Percentiles rank a stretch among this genome's conserved stretches.
phyloP scores from a whole-genome alignment of 75 land plant species.

The Chamaecyparis obtusa region DNA sequence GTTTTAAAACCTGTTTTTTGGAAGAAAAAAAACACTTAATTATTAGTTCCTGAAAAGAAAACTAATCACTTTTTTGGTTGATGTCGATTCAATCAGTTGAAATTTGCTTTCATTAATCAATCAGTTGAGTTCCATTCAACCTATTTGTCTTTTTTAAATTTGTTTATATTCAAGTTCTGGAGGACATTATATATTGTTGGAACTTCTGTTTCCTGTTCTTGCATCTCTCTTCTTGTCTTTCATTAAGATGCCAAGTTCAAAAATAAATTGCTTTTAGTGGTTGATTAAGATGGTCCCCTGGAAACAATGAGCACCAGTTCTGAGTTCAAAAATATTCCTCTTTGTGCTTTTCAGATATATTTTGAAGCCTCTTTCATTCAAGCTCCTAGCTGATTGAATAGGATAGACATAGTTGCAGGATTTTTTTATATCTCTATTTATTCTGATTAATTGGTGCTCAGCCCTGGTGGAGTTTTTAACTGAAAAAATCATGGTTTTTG shows the following conservation, averaged over 20 bases:
- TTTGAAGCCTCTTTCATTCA: no score
- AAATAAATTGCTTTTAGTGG: background rate
- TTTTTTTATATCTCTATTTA: background rate
- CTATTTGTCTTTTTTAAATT: no score
- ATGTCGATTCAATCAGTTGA: background rate
- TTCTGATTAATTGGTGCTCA: background rate
- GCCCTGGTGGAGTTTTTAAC: background rate
- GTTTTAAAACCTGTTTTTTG: background rate
- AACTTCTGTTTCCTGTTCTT: no score
- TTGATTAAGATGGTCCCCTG: background rate
- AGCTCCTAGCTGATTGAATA: no score
- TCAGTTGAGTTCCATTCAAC: background rate
- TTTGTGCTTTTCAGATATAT: no score
- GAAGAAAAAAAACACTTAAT: background rate
- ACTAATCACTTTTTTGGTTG: background rate
- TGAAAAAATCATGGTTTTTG: background rate
- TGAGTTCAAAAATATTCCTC: background rate
- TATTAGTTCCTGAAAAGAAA: background rate
- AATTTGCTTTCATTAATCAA: no score
- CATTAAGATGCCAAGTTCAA: background rate
- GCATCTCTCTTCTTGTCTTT: background rate
- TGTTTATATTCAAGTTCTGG: background rate
- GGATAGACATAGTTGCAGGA: background rate
- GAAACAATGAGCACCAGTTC: background rate
- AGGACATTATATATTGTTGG: no score